These are phyloP conservation scores for Termitomyces bulborhizus DNA, from an alignment of 768 basidiomycete genomes.

Conservation along the genomic window DNA sequence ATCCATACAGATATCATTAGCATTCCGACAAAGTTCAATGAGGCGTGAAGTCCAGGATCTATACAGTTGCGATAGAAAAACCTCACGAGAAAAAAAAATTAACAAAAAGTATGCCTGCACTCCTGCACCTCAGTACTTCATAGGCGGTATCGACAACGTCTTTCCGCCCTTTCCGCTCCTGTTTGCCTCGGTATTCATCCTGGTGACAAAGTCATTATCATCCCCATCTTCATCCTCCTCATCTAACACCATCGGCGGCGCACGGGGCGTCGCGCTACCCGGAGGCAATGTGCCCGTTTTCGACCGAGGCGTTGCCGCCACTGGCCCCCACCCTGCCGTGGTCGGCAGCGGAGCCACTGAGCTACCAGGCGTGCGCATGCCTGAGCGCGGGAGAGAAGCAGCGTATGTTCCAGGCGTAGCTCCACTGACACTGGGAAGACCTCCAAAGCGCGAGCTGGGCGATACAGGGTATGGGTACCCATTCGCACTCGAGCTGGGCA, in stretches of 20 bases:
- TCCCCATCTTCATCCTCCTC: constrained; percentile 3
- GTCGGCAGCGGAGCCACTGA: constrained; percentile 1
- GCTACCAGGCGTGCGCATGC: background rate
- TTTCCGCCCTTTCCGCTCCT: background rate
- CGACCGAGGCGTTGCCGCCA: constrained; percentile 1
- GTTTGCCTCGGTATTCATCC: constrained; percentile 6
- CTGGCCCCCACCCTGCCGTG: background rate
- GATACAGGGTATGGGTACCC: background rate
- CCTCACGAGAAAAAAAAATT: background rate
- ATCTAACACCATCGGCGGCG: background rate
- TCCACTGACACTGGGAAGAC: background rate
- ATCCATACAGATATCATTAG: background rate
- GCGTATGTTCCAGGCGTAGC: background rate
- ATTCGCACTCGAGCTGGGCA: constrained; percentile 2
- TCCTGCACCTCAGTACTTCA: background rate
- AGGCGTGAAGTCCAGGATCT: background rate
- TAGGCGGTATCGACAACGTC: background rate
- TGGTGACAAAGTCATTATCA: constrained; percentile 2
- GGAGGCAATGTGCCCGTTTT: background rate
- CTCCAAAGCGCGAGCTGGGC: background rate
- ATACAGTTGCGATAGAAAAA: background rate
- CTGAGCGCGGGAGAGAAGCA: background rate
- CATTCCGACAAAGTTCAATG: background rate
- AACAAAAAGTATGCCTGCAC: background rate
- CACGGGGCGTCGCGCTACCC: background rate